Conservation (phyloP, 169 alveolate species). For the Cryptosporidium meleagridis region DNA sequence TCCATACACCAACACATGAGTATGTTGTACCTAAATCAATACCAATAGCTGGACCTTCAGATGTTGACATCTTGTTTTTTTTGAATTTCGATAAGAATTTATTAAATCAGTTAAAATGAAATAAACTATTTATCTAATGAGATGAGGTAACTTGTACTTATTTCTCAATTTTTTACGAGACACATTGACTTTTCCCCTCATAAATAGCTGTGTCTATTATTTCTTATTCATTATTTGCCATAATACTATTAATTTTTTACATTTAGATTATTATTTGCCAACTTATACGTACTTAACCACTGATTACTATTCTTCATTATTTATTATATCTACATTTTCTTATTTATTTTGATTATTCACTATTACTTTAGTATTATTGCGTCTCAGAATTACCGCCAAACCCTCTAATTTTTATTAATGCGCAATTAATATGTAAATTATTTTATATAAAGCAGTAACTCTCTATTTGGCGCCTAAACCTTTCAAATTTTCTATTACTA, state of each 20-base stretch:
- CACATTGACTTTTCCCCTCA: slow-evolving; percentile 67
- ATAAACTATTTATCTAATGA: slow-evolving; percentile 19
- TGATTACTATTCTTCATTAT: background rate
- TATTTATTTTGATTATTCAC: background rate
- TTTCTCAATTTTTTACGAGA: slow-evolving; percentile 4
- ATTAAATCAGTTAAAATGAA: slow-evolving; percentile 4
- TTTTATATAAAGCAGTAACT: background rate
- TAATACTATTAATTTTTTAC: slow-evolving; percentile 8
- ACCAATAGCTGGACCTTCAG: slow-evolving; percentile 96
- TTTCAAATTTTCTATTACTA: no score
- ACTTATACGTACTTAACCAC: slow-evolving; percentile 12
- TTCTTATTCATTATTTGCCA: background rate
- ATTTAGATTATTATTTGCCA: background rate
- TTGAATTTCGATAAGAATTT: background rate
- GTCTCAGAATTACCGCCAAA: background rate
- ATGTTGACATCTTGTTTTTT: slow-evolving; percentile 44
- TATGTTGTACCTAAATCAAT: slow-evolving; percentile 99
- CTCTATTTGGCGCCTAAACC: background rate
- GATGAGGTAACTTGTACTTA: background rate
- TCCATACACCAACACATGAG: slow-evolving; percentile 97
- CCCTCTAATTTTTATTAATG: background rate
- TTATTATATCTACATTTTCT: background rate
- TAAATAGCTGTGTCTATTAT: slow-evolving; percentile 40
- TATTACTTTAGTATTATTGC: background rate
- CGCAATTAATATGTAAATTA: background rate